Base-by-base conservation (phyloP, 148 eudicot species). In the Cornus controversa region DNA sequence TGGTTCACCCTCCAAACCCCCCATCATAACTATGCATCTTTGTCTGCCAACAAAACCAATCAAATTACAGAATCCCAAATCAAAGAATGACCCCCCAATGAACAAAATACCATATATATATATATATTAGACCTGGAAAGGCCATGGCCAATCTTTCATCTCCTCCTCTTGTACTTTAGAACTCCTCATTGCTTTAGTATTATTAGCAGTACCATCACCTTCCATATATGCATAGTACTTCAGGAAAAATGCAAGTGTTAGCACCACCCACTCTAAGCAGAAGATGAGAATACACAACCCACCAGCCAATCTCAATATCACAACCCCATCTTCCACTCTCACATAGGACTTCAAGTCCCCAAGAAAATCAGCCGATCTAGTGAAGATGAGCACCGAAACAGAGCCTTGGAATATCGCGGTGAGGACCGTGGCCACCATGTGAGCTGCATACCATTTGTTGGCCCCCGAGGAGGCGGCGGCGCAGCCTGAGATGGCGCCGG, bases 341-440 rank as follows among this genome's bases (percentile, higher is more conserved):
- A 90, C 93, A 69, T 90, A 90, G 0, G 89, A 84, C 29, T 90
- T 88, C 28, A 90, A 31, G 20, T 72, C 75, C 0, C 58, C 75
- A 27, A 90, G 80, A 60, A 90, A 90, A 10, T 84, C 81, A 0
- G 75, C 82, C 0, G 87, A 78, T 1, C 87, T 67, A 0, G 89
- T 88, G 75, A 90, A 86, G 57, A 90, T 88, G 14, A 90, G 79
- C 1, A 90, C 85, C 0, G 93, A 84, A 2, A 90, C 80, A 0
- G 93, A 90, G 3, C 93, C 93, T 29, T 90, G 93, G 50, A 90
- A 90, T 31, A 90, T 90, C 0, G 93, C 93, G 0, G 91, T 87
- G 6, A 90, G 75, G 11, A 90, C 91, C 0, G 93, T 88, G 10
- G 88, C 81, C 1, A 82, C 86, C 93, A 90, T 90, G 80, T 90